A percentile compares a stretch with the other conserved stretches of the same genome.
phyloP scores from a whole-genome alignment of 345 rosid genomes.

The Aquilaria yunnanensis region DNA sequence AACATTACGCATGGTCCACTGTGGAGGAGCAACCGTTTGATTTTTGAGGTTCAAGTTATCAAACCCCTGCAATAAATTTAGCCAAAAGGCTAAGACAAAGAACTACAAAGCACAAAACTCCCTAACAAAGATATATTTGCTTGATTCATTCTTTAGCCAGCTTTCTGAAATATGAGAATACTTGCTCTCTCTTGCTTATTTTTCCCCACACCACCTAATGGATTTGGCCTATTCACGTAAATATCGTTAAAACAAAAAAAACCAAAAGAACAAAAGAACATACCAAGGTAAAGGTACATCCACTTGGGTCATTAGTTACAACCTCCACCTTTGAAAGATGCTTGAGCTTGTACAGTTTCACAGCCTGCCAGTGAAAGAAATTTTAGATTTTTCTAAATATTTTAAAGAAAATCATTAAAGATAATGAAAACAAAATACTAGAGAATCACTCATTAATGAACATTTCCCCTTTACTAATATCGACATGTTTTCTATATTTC shows the following conservation, averaged over 20 bases:
- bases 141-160: conserved; percentile 13
- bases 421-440: too few relatives aligned
- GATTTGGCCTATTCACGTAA: too few relatives aligned
- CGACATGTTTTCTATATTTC: too few relatives aligned
- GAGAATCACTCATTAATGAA: conserved; percentile 2
- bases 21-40: conserved; percentile 91
- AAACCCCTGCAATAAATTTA: conserved; percentile 62
- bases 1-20: conserved; percentile 93
- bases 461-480: too few relatives aligned
- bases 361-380: conserved; percentile 46
- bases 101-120: neutral
- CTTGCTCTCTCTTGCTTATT: conserved; percentile 8
- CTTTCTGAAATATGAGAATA: too few relatives aligned
- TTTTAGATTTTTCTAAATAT: conserved; percentile 9
- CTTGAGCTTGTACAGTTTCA: conserved; percentile 83
- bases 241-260: neutral
- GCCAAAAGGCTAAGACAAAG: conserved; percentile 17
- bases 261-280: neutral
- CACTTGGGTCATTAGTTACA: conserved; percentile 84
- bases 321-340: conserved; percentile 91
- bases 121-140: neutral
- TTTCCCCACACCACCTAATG: neutral
- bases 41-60: conserved; percentile 67
- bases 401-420: neutral
- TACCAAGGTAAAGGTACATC: conserved; percentile 89